Percentiles rank a stretch among this genome's conserved stretches.
These are phyloP conservation scores for Pichia eremophila DNA, from an alignment of 805 yeast genomes.

Conservation along the genomic window DNA sequence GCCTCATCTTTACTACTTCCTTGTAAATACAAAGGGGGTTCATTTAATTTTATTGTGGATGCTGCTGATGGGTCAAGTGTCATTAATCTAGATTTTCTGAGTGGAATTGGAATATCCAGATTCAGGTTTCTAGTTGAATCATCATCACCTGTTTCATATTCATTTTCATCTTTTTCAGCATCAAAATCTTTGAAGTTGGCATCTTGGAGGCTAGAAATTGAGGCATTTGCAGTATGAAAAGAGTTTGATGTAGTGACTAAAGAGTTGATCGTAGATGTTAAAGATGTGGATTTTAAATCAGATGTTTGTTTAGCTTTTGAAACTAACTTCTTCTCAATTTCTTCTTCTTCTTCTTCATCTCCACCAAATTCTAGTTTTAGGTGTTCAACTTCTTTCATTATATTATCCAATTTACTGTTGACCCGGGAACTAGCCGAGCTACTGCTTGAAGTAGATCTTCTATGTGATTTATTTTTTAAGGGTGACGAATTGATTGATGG, in stretches of 20 bases:
- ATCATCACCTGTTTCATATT: neutral
- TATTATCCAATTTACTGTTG: conserved; percentile 22
- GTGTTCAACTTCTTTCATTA: conserved; percentile 26
- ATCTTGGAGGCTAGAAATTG: neutral
- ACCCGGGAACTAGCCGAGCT: conserved; percentile 11
- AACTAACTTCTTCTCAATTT: too few species aligned
- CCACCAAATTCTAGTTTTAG: conserved; percentile 20
- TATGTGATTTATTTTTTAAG: neutral
- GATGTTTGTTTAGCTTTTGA: too few species aligned
- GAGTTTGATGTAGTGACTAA: conserved; percentile 11
- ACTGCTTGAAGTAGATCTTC: neutral
- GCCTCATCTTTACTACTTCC: neutral
- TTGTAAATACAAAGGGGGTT: neutral
- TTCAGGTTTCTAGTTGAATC: neutral
- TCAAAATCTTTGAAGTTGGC: neutral
- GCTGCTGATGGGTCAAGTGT: neutral
- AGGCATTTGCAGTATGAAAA: conserved; percentile 10
- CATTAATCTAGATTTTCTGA: neutral
- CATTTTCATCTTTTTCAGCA: neutral
- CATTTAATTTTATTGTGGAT: neutral
- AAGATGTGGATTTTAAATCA: neutral
- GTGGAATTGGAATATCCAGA: neutral
- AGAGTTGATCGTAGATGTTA: conserved; percentile 2
- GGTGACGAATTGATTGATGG: neutral
- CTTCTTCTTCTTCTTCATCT: conserved; percentile 3